Conservation (phyloP, 2,329 filamentous ascomycete species). For the Phaeosphaeria sp. region DNA sequence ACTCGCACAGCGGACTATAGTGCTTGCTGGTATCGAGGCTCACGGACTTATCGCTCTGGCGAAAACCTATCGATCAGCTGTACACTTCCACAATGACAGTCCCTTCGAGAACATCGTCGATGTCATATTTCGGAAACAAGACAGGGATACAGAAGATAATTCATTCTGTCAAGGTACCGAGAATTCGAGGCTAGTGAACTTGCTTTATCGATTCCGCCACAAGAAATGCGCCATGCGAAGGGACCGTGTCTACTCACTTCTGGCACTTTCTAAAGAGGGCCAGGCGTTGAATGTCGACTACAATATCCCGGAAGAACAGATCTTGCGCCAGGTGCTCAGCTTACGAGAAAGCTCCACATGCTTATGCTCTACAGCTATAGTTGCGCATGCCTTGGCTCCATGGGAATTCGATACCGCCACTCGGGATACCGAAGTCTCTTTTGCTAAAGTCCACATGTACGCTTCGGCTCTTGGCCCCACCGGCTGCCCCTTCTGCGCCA, state of each 20-base stretch:
- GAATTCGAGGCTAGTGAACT: slow-evolving; percentile 6
- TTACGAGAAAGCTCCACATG: slow-evolving; percentile 4
- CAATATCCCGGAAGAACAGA: slow-evolving; percentile 1
- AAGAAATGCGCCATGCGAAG: slow-evolving; percentile 8
- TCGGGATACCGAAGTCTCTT: neutral
- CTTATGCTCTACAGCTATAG: slow-evolving; percentile 4
- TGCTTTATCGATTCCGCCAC: slow-evolving; percentile 9
- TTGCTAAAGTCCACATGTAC: slow-evolving; percentile 1
- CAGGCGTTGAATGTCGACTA: slow-evolving; percentile 5
- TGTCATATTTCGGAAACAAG: neutral
- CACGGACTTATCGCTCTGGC: slow-evolving; percentile 1
- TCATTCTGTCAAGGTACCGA: neutral
- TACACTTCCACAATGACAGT: neutral
- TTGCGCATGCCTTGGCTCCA: slow-evolving; percentile 4
- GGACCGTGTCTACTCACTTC: slow-evolving; percentile 10
- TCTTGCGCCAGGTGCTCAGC: slow-evolving; percentile 3
- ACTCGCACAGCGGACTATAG: neutral
- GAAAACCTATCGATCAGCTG: neutral
- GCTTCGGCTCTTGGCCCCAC: neutral
- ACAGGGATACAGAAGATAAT: neutral
- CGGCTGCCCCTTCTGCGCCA: slow-evolving; percentile 4
- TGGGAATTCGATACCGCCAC: slow-evolving; percentile 2
- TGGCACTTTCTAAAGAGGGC: slow-evolving; percentile 4
- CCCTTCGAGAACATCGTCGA: slow-evolving; percentile 8
- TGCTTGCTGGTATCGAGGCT: slow-evolving; percentile 1